Percentiles rank a stretch among this genome's conserved stretches.
phyloP scores from a whole-genome alignment of 768 basidiomycete genomes.

The Grammothele lineata region DNA sequence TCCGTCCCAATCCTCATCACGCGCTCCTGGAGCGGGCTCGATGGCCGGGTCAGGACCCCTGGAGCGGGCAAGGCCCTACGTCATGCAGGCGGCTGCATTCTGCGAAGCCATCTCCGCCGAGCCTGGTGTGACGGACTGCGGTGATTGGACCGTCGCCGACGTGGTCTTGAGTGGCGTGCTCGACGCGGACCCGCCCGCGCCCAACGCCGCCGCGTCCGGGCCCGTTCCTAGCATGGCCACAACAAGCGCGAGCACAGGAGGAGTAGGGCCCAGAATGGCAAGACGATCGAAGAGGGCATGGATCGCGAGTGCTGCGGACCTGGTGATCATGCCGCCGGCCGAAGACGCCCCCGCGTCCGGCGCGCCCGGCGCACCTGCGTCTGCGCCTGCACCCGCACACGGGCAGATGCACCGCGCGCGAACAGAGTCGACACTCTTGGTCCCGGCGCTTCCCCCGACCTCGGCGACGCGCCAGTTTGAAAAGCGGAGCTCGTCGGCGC shows the following conservation, averaged over 20 bases:
- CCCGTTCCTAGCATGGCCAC: neutral
- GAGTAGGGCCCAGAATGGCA: too few species aligned
- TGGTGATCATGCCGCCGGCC: constrained; percentile 24
- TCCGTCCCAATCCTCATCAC: neutral
- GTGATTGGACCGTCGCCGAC: constrained; percentile 32
- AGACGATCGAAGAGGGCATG: constrained; percentile 23
- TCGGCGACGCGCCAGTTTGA: too few species aligned
- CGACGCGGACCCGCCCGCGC: constrained; percentile 20
- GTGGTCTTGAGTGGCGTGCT: constrained; percentile 31
- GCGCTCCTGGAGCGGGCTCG: too few species aligned
- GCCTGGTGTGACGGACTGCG: constrained; percentile 9
- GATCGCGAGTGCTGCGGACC: constrained; percentile 29
- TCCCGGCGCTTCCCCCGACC: too few species aligned
- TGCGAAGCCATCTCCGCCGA: constrained; percentile 18
- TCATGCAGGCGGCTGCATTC: constrained; percentile 26
- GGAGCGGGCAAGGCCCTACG: constrained; percentile 25
- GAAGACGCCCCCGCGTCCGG: constrained; percentile 7
- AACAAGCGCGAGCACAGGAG: constrained; percentile 4
- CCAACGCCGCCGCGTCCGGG: neutral
- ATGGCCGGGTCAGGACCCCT: constrained; percentile 1
- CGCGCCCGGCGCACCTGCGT: neutral
- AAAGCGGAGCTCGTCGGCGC: too few species aligned
- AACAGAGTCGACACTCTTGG: too few species aligned
- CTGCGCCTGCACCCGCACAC: too few species aligned
- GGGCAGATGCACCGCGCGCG: too few species aligned